Conservation (phyloP, 257 asterid species). For the Nyctanthes arbortristis region DNA sequence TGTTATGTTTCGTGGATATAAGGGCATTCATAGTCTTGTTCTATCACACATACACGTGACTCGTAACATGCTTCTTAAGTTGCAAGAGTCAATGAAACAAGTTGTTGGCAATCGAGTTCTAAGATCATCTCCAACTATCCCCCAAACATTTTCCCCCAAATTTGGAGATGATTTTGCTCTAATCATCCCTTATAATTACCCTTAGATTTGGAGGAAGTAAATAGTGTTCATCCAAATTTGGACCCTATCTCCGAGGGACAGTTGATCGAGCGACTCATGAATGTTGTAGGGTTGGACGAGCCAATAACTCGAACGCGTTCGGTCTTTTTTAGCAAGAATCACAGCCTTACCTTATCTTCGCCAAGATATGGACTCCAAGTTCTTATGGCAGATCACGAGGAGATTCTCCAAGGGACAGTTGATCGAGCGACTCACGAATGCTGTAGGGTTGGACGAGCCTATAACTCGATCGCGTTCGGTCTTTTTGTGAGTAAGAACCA, state of each 20-base stretch:
- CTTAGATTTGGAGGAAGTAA: no score
- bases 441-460: conserved; percentile 18
- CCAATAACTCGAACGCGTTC: conserved; percentile 1
- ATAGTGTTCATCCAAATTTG: no score
- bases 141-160: no score
- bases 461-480: neutral
- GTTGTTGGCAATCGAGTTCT: no score
- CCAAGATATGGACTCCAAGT: neutral
- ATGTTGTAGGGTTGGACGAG: conserved; percentile 22
- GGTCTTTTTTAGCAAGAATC: neutral
- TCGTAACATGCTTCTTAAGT: no score
- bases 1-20: no score
- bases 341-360: neutral
- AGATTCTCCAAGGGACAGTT: conserved; percentile 13
- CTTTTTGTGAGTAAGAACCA: neutral
- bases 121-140: no score
- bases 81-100: no score
- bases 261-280: conserved; percentile 29
- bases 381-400: neutral
- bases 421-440: conserved; percentile 28
- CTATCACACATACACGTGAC: no score
- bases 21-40: no score
- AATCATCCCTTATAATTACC: no score
- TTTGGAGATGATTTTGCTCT: no score
- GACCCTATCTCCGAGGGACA: conserved; percentile 23